Evolutionary conservation across 345 rosid species (phyloP).

Genomic region (Sisymbrium altissimum): DNA sequence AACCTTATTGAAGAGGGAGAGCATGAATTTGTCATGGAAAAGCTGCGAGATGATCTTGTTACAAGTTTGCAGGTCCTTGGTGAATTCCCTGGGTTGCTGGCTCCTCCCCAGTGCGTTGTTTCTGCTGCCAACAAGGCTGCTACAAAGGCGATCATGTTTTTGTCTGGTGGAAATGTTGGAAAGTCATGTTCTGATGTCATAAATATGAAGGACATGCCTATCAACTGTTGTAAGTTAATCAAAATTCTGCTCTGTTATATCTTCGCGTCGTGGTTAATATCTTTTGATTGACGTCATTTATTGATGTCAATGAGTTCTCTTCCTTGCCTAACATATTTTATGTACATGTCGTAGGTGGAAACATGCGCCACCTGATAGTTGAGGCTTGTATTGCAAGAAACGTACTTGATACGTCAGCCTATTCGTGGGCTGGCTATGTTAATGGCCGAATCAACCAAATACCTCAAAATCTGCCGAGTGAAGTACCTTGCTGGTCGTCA

Average conservation of each 20-base stretch:
- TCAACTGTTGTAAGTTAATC: slow-evolving; percentile 62
- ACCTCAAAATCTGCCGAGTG: slow-evolving; percentile 56
- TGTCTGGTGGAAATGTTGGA: slow-evolving; percentile 60
- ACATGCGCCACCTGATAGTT: slow-evolving; percentile 93
- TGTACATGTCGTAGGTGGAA: slow-evolving; percentile 68
- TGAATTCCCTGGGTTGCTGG: slow-evolving; percentile 77
- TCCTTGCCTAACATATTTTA: slow-evolving; percentile 8
- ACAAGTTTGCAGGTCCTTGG: slow-evolving; percentile 79
- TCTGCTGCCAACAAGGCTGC: slow-evolving; percentile 93
- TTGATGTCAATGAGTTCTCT: neutral
- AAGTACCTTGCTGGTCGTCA: slow-evolving; percentile 80
- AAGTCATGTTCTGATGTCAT: slow-evolving; percentile 65
- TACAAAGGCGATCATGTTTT: slow-evolving; percentile 71
- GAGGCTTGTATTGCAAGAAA: slow-evolving; percentile 95
- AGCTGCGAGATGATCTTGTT: slow-evolving; percentile 52
- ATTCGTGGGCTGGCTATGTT: slow-evolving; percentile 92
- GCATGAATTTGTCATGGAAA: slow-evolving; percentile 35
- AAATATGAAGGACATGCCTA: slow-evolving; percentile 81
- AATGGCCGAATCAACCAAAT: slow-evolving; percentile 62
- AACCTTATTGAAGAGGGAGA: slow-evolving; percentile 89
- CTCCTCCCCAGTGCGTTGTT: slow-evolving; percentile 74
- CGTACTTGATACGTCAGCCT: slow-evolving; percentile 84
- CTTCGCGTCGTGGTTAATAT: neutral
- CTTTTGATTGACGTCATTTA: slow-evolving; percentile 3
- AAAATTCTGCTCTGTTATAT: neutral